phyloP scores from a whole-genome alignment of 331 rosid species.

The Dryas integrifolia region DNA sequence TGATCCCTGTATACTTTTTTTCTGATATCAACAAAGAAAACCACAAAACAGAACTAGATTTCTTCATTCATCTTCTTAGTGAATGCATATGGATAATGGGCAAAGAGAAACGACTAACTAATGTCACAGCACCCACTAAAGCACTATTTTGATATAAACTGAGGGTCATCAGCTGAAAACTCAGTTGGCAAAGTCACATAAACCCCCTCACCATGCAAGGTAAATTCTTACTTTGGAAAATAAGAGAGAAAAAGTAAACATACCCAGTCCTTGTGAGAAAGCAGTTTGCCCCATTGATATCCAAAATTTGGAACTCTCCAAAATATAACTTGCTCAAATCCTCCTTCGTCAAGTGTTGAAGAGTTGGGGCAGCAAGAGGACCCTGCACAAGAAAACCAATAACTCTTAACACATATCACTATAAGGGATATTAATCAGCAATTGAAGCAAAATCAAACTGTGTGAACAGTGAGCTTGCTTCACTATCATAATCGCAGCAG shows the following conservation, averaged over 20 bases:
- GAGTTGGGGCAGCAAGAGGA: conserved; percentile 92
- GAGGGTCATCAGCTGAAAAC: conserved; percentile 8
- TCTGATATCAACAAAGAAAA: conserved; percentile 16
- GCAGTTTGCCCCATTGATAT: conserved; percentile 75
- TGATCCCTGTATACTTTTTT: not conserved
- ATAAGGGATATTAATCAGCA: not conserved
- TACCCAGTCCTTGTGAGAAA: conserved; percentile 99
- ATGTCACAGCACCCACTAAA: not conserved
- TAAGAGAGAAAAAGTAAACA: conserved; percentile 26
- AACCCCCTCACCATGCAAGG: conserved; percentile 2
- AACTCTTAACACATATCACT: not conserved
- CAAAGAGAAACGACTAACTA: not conserved
- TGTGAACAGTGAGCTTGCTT: not conserved
- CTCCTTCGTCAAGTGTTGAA: conserved; percentile 84
- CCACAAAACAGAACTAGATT: not conserved
- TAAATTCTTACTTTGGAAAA: not conserved
- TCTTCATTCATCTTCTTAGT: not conserved
- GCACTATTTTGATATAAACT: not conserved
- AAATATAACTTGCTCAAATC: conserved; percentile 89
- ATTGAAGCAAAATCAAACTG: not conserved
- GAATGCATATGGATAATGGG: not conserved
- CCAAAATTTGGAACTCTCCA: conserved; percentile 76
- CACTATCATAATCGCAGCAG: not conserved
- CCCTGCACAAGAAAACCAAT: conserved; percentile 50
- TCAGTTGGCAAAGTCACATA: not conserved